These are phyloP conservation scores for Parasarocladium wereldwijsianum DNA, from an alignment of 2,329 filamentous ascomycete species.

Conservation along the genomic window DNA sequence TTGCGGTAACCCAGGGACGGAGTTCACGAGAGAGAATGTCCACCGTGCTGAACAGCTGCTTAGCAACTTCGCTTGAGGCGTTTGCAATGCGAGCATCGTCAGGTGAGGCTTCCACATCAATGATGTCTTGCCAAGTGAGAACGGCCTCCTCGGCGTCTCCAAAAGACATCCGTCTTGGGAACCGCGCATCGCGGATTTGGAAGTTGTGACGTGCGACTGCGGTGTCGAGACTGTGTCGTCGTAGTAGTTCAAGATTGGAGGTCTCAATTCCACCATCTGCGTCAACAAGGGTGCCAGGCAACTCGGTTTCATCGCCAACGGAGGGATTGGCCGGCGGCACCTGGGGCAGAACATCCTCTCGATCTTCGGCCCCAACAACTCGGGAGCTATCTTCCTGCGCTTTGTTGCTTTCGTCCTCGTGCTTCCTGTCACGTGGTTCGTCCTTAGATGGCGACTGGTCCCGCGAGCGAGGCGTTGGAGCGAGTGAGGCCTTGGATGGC, in stretches of 20 bases:
- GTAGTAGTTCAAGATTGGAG: constrained; percentile 36
- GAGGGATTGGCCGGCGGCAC: constrained; percentile 42
- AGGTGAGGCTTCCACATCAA: constrained; percentile 20
- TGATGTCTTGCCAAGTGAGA: constrained; percentile 47
- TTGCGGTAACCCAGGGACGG: constrained; percentile 44
- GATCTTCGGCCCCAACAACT: constrained; percentile 24
- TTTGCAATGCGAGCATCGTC: constrained; percentile 14
- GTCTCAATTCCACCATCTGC: constrained; percentile 29
- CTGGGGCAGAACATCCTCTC: constrained; percentile 25
- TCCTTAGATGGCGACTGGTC: constrained; percentile 14
- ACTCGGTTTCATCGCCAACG: constrained; percentile 41
- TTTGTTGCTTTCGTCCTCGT: constrained; percentile 11
- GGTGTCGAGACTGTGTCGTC: constrained; percentile 43
- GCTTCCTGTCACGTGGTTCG: constrained; percentile 10
- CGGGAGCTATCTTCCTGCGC: background rate
- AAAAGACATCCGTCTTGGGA: constrained; percentile 62
- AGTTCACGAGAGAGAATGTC: constrained; percentile 35
- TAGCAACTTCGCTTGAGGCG: constrained; percentile 36
- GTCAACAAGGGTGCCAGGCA: constrained; percentile 36
- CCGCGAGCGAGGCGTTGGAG: constrained; percentile 11
- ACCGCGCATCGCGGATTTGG: constrained; percentile 40
- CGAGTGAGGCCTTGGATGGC: constrained; percentile 13
- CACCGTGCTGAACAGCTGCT: constrained; percentile 37
- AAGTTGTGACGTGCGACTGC: constrained; percentile 15
- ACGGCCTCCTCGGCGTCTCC: constrained; percentile 63